Evolutionary conservation across 345 rosid genomes (phyloP), one percentile per base, ranked within the genome.

Genomic region (Rhodamnia argentea): DNA sequence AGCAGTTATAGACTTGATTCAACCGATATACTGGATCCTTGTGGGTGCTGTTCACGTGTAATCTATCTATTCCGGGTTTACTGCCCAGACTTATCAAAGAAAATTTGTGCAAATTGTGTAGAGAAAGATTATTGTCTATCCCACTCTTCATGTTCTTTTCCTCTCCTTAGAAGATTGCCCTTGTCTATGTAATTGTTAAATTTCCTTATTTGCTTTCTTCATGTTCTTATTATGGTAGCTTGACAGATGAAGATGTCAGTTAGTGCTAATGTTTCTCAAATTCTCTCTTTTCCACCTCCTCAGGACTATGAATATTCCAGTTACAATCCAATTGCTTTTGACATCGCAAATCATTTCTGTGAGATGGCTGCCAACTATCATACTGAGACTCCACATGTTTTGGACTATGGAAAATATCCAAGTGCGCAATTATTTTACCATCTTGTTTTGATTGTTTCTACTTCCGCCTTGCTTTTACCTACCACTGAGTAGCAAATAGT

Each of bases 351-450:
- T 87, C 99, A 97, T 91, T 97, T 96, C 88, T 95, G 99, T 23
- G 99, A 97, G 90, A 97, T 97, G 99, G 94, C 95, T 83, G 98
- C 98, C 0, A 91, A 97, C 87, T 97, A 97, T 91, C 99, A 97
- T 89, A 92, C 95, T 10, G 99, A 95, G 56, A 91, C 91, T 27
- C 99, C 99, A 85, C 99, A 97, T 88, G 88, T 94, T 85, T 84
- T 96, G 93, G 96, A 97, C 86, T 95, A 92, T 82, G 90, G 81
- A 86, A 96, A 93, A 92, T 97, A 95, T 87, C 99, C 99, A 84
- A 94, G 99, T 97, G 86, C 64, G 87, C 56, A 52, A 57, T 76
- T 44, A 60, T 53, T 82, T 83, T 64, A 23, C 22, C 9, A 58
- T 40, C 75, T 51, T 40, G 44, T 47, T 82, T 84, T n/a, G 55